These are phyloP conservation scores for Leucaena leucocephala DNA, from an alignment of 306 rosid species.

Conservation along the genomic window DNA sequence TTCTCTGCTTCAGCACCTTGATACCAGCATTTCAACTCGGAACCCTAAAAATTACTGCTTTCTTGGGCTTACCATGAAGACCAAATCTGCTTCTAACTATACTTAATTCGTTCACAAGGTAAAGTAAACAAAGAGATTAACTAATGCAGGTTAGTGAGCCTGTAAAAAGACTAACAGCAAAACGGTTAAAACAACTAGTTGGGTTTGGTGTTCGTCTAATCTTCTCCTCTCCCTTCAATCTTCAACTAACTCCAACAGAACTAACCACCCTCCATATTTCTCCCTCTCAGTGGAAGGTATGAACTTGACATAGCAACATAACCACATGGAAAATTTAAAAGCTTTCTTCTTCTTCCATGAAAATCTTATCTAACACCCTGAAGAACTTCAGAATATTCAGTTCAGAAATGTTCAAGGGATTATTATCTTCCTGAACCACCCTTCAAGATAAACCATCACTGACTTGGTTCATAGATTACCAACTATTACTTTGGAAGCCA, in stretches of 20 bases:
- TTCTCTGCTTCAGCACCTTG: constrained; percentile 3
- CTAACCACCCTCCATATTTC: constrained; percentile 7
- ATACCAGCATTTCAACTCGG: not conserved
- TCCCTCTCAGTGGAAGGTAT: constrained; percentile 14
- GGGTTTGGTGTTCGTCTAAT: constrained; percentile 9
- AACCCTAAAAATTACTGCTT: not conserved
- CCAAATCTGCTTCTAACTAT: not conserved
- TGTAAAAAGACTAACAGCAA: not conserved
- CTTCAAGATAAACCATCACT: not conserved
- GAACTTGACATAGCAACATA: constrained; percentile 1
- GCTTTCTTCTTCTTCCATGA: constrained; percentile 17
- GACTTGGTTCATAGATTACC: not conserved
- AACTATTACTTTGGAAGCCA: not conserved
- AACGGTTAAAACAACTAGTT: constrained; percentile 1
- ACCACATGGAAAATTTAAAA: constrained; percentile 3
- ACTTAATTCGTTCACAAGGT: not conserved
- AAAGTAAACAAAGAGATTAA: not conserved
- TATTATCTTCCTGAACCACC: constrained; percentile 2
- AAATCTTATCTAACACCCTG: not conserved
- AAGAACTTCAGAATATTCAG: not conserved
- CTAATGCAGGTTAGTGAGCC: constrained; percentile 23
- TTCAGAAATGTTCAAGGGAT: not conserved
- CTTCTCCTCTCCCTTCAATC: constrained; percentile 14
- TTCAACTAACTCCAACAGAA: constrained; percentile 28
- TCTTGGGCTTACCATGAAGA: not conserved